Evolutionary conservation across 2,329 filamentous ascomycete genomes (phyloP), one percentile per base, ranked within the genome.

Genomic region (Venturiaceae sp.): DNA sequence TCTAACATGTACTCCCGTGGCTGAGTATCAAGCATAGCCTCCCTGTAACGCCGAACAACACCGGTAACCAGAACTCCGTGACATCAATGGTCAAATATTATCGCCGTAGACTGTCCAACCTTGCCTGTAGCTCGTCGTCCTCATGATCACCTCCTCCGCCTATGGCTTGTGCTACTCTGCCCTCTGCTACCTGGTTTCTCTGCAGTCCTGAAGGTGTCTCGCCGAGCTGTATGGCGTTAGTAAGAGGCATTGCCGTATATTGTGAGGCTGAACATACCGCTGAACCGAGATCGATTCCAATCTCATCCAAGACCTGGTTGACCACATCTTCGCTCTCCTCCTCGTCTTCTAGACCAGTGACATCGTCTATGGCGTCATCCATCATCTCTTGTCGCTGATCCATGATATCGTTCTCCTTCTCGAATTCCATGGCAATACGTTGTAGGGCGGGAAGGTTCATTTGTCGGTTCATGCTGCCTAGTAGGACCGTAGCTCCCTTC

Each of bases 351-450:
- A 95, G 79, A 26, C 95, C 94, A 66, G 94, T 96, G 54, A 92
- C 92, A 71, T 99, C 94, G 70, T 99, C 94, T 61, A 99, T 94
- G 21, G 91, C 92, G 73, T 97, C 94, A 69, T 97, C 92, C 94
- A 99, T 97, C 89, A 99, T 96, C 74, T 97, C 94, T 72, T 97
- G 92, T 63, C 94, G 83, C 75, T 97, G 91, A 66, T 99, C 94
- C 94, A 99, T 99, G 60, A 99, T 92, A 68, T 97, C 94, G 74
- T 97, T 99, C 74, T 99, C 94, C 67, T 90, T 87, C 75, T 99
- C 94, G 67, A 99, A 99, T 69, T 99, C 94, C 92, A 96, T 96
- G 21, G 94, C 92, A 69, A 99, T 99, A 60, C 92, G 85, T 72
- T 97, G 92, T 34, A 99, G 79, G 19, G 91, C 91, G 0, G 94